Evolutionary conservation across 495 filamentous ascomycete genomes (phyloP).

Genomic region (Neurospora cerealis): DNA sequence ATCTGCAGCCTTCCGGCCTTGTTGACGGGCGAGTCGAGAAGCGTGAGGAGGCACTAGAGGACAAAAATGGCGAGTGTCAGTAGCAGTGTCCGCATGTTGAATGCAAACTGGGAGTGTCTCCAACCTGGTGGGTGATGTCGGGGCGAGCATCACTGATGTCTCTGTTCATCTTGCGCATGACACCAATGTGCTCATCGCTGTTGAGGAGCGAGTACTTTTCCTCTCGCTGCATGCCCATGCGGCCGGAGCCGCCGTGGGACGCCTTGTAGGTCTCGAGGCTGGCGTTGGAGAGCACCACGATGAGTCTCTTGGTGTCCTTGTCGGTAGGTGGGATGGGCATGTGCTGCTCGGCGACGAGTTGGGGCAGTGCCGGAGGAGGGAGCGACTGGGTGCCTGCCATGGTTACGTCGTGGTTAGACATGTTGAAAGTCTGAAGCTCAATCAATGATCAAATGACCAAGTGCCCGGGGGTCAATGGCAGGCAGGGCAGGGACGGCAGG

Average conservation of each 20-base stretch:
- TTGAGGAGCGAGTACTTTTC: conserved; percentile 96
- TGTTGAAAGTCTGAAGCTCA: neutral
- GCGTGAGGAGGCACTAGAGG: conserved; percentile 82
- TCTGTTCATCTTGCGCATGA: conserved; percentile 98
- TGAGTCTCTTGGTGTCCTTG: conserved; percentile 80
- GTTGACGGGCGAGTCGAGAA: conserved; percentile 96
- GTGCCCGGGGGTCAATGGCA: neutral
- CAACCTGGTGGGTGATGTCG: conserved; percentile 96
- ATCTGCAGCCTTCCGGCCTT: conserved; percentile 96
- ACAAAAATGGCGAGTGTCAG: conserved; percentile 12
- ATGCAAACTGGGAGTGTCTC: conserved; percentile 23
- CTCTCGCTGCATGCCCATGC: conserved; percentile 58
- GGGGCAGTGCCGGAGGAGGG: conserved; percentile 80
- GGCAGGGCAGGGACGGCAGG: neutral
- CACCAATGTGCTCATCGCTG: conserved; percentile 96
- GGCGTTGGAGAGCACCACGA: conserved; percentile 93
- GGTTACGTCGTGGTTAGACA: conserved; percentile 13
- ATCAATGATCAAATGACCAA: neutral
- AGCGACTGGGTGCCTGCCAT: conserved; percentile 73
- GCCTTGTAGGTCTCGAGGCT: conserved; percentile 96
- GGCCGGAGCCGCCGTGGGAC: conserved; percentile 52
- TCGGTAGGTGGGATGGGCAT: conserved; percentile 73
- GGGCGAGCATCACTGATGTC: conserved; percentile 97
- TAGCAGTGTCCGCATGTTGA: conserved; percentile 29
- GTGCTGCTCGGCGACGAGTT: conserved; percentile 88